Evolutionary conservation across 1,284 basidiomycete species (phyloP).

Genomic region (Irpex rosettiformis): DNA sequence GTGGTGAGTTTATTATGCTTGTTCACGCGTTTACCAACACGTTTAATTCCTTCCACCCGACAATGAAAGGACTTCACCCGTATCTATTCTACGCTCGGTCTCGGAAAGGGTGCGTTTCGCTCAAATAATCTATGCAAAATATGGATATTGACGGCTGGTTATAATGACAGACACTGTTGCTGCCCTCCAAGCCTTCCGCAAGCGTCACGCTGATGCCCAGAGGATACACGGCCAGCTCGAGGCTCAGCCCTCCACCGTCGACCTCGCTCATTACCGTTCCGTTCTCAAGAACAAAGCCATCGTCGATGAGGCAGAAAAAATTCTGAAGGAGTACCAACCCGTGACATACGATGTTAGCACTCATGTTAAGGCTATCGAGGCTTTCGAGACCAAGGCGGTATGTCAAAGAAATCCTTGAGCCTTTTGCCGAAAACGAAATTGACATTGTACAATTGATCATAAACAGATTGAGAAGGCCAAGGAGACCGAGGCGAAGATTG

Average conservation of each 20-base stretch:
- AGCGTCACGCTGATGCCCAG: conserved; percentile 88
- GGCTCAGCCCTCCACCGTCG: conserved; percentile 76
- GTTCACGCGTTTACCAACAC: conserved; percentile 11
- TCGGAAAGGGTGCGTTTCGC: conserved; percentile 76
- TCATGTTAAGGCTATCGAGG: conserved; percentile 94
- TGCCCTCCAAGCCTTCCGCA: conserved; percentile 93
- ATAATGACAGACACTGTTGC: conserved; percentile 74
- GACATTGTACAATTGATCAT: neutral
- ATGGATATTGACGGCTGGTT: neutral
- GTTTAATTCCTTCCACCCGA: conserved; percentile 16
- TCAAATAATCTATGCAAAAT: neutral
- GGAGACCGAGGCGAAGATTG: conserved; percentile 90
- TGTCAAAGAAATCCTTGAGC: conserved; percentile 31
- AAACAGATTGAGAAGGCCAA: conserved; percentile 85
- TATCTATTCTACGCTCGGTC: conserved; percentile 86
- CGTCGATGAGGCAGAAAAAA: conserved; percentile 91
- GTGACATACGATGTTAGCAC: conserved; percentile 92
- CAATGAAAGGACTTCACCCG: conserved; percentile 82
- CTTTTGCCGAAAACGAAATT: neutral
- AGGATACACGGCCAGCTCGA: conserved; percentile 71
- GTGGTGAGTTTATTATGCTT: conserved; percentile 50
- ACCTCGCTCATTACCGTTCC: conserved; percentile 90
- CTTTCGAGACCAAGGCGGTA: conserved; percentile 96
- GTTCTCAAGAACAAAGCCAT: conserved; percentile 92
- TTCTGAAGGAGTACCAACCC: conserved; percentile 89